These are phyloP conservation scores for Trichomonascus vanleenenianus DNA, from an alignment of 805 yeast species.

Conservation along the genomic window DNA sequence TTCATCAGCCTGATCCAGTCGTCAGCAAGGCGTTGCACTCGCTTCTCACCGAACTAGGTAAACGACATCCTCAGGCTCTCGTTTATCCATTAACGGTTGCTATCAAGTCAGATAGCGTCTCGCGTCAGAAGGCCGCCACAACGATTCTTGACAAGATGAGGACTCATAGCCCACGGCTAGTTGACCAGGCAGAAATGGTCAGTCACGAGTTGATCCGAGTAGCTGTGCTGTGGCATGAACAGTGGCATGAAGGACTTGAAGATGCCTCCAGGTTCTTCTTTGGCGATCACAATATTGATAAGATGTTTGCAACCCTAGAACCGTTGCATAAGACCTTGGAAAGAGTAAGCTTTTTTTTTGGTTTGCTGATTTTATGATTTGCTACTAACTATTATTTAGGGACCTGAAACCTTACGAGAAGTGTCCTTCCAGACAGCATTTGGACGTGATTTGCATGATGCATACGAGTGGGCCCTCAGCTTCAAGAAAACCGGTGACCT, in stretches of 20 bases:
- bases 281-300: conserved; percentile 90
- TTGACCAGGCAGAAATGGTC: conserved; percentile 90
- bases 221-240: conserved; percentile 95
- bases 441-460: conserved; percentile 88
- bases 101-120: conserved; percentile 83
- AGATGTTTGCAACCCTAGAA: conserved; percentile 85
- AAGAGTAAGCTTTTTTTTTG: conserved; percentile 24
- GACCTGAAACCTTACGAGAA: conserved; percentile 90
- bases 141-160: conserved; percentile 90
- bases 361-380: no score
- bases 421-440: conserved; percentile 87
- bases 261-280: conserved; percentile 91
- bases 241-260: conserved; percentile 96
- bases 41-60: conserved; percentile 77
- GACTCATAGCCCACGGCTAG: conserved; percentile 73
- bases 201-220: conserved; percentile 88
- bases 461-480: conserved; percentile 86
- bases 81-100: conserved; percentile 95
- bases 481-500: conserved; percentile 79
- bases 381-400: conserved; percentile 14
- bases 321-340: conserved; percentile 82
- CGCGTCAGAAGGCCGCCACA: conserved; percentile 84
- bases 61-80: conserved; percentile 94
- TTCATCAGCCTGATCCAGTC: conserved; percentile 85
- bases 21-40: conserved; percentile 78